Evolutionary conservation across 306 rosid genomes (phyloP).

Genomic region (Malus domestica): DNA sequence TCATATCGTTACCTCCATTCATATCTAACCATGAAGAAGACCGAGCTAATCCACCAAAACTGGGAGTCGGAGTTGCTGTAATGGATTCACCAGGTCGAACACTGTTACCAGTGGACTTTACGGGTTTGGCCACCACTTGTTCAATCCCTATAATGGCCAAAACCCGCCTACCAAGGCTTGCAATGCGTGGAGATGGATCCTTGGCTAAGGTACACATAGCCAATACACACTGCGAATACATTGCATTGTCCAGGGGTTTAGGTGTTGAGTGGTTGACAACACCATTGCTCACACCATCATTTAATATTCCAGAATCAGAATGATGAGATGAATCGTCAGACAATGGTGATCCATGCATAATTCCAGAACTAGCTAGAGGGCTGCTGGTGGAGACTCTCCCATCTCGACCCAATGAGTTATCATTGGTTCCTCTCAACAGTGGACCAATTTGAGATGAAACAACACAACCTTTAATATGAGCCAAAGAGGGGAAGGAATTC

Average conservation of each 20-base stretch:
- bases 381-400: constrained; percentile 79
- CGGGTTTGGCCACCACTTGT: constrained; percentile 83
- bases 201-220: constrained; percentile 89
- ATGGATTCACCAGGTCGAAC: constrained; percentile 42
- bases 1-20: constrained; percentile 63
- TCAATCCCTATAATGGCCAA: constrained; percentile 90
- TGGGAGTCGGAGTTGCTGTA: constrained; percentile 32
- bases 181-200: constrained; percentile 95
- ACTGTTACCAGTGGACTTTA: constrained; percentile 34
- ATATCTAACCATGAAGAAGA: constrained; percentile 96
- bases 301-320: constrained; percentile 89
- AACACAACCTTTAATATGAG: constrained; percentile 49
- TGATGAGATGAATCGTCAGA: constrained; percentile 89
- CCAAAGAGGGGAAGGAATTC: constrained; percentile 73
- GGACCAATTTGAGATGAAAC: constrained; percentile 86
- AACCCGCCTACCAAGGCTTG: constrained; percentile 79
- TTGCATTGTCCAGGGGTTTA: constrained; percentile 57
- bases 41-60: constrained; percentile 73
- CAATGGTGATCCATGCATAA: constrained; percentile 91
- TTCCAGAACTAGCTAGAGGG: constrained; percentile 75
- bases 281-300: constrained; percentile 83
- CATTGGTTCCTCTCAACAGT: constrained; percentile 64
- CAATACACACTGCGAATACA: constrained; percentile 79
- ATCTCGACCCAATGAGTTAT: constrained; percentile 58
- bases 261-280: constrained; percentile 51